Evolutionary conservation across 345 rosid genomes (phyloP).

Genomic region (Clarkia xantiana): DNA sequence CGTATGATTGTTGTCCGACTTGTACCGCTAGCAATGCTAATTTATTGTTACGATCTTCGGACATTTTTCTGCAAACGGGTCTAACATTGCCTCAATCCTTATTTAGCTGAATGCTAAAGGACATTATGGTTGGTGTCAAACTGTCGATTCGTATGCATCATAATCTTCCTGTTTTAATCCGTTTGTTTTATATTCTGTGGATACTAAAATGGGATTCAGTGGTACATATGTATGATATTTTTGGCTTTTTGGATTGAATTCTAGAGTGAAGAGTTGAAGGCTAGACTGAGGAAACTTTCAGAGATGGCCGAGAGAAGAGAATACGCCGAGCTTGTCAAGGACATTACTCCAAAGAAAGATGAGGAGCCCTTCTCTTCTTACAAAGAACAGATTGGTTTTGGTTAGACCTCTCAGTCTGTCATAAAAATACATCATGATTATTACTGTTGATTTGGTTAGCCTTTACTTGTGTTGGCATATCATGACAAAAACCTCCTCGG

Average conservation of each 20-base stretch:
- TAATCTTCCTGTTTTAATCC: not conserved
- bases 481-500: no score
- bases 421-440: not conserved
- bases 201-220: no score
- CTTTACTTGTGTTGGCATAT: no score
- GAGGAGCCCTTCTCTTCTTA: conserved; percentile 87
- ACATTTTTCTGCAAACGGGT: no score
- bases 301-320: conserved; percentile 73
- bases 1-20: no score
- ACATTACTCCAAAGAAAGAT: conserved; percentile 50
- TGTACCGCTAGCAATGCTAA: no score
- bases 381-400: conserved; percentile 94
- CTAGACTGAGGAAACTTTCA: conserved; percentile 50
- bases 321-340: conserved; percentile 77
- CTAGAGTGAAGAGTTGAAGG: conserved; percentile 66
- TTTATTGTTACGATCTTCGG: no score
- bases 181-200: no score
- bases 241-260: not conserved
- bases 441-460: not conserved
- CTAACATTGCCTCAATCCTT: no score
- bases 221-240: no score
- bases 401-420: conserved; percentile 16
- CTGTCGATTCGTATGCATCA: no score
- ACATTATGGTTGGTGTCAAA: not conserved
- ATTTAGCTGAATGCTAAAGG: not conserved